Evolutionary conservation across 1,284 basidiomycete species (phyloP).

Genomic region (Albatrellus sp.): DNA sequence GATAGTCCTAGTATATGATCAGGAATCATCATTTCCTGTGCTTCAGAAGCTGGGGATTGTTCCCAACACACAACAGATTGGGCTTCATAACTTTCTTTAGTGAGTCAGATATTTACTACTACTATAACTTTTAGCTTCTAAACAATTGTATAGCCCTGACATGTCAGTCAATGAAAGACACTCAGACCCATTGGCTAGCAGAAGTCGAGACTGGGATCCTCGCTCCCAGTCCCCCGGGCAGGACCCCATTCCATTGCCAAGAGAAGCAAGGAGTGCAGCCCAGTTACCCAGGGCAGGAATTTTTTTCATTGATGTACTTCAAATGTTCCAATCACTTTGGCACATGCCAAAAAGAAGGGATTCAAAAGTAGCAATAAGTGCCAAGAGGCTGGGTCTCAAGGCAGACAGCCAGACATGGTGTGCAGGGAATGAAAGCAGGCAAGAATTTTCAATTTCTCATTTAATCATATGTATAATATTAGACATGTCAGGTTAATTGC

Average conservation of each 20-base stretch:
- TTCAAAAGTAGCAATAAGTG: slow-evolving; percentile 7
- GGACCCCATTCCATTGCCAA: neutral
- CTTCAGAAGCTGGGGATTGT: slow-evolving; percentile 16
- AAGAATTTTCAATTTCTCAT: slow-evolving; percentile 5
- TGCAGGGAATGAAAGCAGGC: slow-evolving; percentile 25
- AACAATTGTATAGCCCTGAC: neutral
- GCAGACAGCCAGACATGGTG: slow-evolving; percentile 15
- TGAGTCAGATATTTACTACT: neutral
- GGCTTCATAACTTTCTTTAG: slow-evolving; percentile 15
- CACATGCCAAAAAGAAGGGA: slow-evolving; percentile 7
- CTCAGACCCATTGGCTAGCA: neutral
- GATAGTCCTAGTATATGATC: slow-evolving; percentile 19
- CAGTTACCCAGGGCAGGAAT: slow-evolving; percentile 2
- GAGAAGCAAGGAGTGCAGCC: neutral
- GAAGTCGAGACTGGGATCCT: neutral
- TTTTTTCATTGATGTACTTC: slow-evolving; percentile 20
- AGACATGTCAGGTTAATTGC: slow-evolving; percentile 7
- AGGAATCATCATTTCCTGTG: slow-evolving; percentile 10
- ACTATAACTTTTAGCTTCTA: neutral
- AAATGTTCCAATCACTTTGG: slow-evolving; percentile 16
- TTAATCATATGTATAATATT: neutral
- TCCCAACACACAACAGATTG: slow-evolving; percentile 13
- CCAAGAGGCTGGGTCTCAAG: slow-evolving; percentile 7
- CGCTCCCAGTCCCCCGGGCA: neutral
- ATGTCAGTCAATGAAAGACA: neutral